Base-by-base conservation (phyloP, 441 rosid genomes). In the Pelargonium fulgidum region DNA sequence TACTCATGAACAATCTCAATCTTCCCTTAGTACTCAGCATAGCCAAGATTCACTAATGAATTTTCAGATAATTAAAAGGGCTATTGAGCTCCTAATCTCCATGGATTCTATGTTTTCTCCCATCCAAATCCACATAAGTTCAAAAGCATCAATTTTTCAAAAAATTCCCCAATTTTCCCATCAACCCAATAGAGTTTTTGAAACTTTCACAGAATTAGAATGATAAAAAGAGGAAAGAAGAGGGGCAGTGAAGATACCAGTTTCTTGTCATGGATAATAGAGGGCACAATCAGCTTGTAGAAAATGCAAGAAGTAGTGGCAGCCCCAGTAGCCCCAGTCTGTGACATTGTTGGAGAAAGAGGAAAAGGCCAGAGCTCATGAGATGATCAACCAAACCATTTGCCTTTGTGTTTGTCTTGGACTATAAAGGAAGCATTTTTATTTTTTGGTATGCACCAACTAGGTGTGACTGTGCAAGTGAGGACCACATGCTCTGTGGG, bases 201-300 rank as follows among this genome's bases (percentile, higher is more conserved):
- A 17, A 9, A 33, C 39, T 33, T 33, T 58, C 63, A 58, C 63
- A 20, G 12, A 58, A 58, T 7, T 26, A 59, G 29, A 24, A 20
- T 3, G 11, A 59, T 5, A 54, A 26, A 8, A 26, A 17, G 19
- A 54, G 22, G n/a, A 59, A 59, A 59, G 63, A 59, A 59, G 64
- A 20, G 7, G 62, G 22, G 36, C 7, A 22, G 64, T 59, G 64
- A 9, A 54, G 24, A 24, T 59, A 59, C 64, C 64, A 59, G 64
- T 59, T 24, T 17, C 36, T 59, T 59, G n/a, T 59, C 64, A 59
- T 59, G 64, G 64, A 59, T 59, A 33, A 59, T 59, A 33, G 64
- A 59, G 36, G 64, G 64, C 64, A 59, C 64, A 59, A 59, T 59
- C 36, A 59, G 22, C 36, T 59, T 59, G 64, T 59, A 59, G 64